Evolutionary conservation across 2,329 filamentous ascomycete species (phyloP).

Genomic region (Chrysosporium queenslandicum): DNA sequence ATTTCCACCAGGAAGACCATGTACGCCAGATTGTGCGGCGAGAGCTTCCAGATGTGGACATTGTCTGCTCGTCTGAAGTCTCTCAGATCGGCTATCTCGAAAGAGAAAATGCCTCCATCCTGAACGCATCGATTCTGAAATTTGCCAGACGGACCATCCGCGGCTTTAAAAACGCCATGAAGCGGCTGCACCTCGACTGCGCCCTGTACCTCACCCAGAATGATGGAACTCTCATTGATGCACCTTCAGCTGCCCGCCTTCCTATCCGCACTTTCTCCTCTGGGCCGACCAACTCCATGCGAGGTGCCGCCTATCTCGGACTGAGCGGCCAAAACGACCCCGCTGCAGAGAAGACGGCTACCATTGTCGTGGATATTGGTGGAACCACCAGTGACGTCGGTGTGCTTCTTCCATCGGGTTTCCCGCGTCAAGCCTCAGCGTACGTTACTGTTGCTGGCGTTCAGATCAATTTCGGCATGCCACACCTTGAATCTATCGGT

Average conservation of each 20-base stretch:
- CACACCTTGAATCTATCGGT: constrained; percentile 48
- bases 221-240: constrained; percentile 42
- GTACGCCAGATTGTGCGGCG: constrained; percentile 41
- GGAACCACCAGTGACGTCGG: constrained; percentile 54
- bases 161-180: constrained; percentile 40
- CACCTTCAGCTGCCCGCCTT: constrained; percentile 37
- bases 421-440: constrained; percentile 50
- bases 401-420: constrained; percentile 48
- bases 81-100: constrained; percentile 43
- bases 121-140: constrained; percentile 42
- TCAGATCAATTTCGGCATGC: constrained; percentile 50
- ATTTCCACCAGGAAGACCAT: constrained; percentile 43
- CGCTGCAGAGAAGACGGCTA: constrained; percentile 12
- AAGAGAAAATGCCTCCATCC: constrained; percentile 43
- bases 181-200: constrained; percentile 36
- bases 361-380: constrained; percentile 49
- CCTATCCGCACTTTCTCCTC: constrained; percentile 46
- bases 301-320: constrained; percentile 37
- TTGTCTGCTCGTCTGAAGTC: constrained; percentile 44
- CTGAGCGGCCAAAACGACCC: constrained; percentile 8
- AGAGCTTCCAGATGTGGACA: constrained; percentile 40
- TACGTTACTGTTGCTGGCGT: constrained; percentile 51
- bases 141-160: constrained; percentile 40
- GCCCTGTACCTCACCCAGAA: constrained; percentile 45
- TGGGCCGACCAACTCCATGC: constrained; percentile 46